Conservation (phyloP, 768 basidiomycete genomes). For the Leccinum rimulosum region DNA sequence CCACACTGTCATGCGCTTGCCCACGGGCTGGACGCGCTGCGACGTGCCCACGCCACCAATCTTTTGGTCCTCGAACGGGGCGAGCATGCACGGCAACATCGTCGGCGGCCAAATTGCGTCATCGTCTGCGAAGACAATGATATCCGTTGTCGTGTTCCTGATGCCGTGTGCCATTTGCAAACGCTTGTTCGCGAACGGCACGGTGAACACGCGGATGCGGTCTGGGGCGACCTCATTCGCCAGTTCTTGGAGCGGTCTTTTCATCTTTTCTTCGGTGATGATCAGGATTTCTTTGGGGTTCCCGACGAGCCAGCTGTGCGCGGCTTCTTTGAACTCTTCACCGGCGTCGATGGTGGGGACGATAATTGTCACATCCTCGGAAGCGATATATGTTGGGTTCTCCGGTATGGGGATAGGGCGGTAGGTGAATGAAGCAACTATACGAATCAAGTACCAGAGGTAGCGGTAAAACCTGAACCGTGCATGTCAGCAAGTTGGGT, state of each 20-base stretch:
- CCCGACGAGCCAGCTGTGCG: slow-evolving; percentile 88
- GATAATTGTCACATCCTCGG: slow-evolving; percentile 94
- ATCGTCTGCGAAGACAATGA: slow-evolving; percentile 93
- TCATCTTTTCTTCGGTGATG: slow-evolving; percentile 87
- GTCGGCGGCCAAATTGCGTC: slow-evolving; percentile 96
- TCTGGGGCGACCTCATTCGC: slow-evolving; percentile 84
- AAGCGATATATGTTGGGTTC: slow-evolving; percentile 86
- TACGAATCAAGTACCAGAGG: slow-evolving; percentile 87
- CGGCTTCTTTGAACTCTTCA: slow-evolving; percentile 93
- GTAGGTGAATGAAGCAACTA: slow-evolving; percentile 76
- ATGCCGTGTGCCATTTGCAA: slow-evolving; percentile 94
- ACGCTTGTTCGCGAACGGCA: slow-evolving; percentile 92
- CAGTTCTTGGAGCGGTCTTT: slow-evolving; percentile 82
- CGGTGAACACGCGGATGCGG: slow-evolving; percentile 82
- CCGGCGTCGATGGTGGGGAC: slow-evolving; percentile 96
- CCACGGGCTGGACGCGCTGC: slow-evolving; percentile 83
- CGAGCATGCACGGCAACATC: slow-evolving; percentile 82
- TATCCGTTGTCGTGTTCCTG: slow-evolving; percentile 85
- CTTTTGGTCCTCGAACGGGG: slow-evolving; percentile 93
- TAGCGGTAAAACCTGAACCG: slow-evolving; percentile 81
- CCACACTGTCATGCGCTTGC: slow-evolving; percentile 85
- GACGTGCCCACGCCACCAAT: slow-evolving; percentile 90
- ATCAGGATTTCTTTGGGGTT: slow-evolving; percentile 83
- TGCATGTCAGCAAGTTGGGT: slow-evolving; percentile 3
- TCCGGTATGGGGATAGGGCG: slow-evolving; percentile 87